Evolutionary conservation across 1,284 basidiomycete genomes (phyloP).

Genomic region (Pascua guehoae): DNA sequence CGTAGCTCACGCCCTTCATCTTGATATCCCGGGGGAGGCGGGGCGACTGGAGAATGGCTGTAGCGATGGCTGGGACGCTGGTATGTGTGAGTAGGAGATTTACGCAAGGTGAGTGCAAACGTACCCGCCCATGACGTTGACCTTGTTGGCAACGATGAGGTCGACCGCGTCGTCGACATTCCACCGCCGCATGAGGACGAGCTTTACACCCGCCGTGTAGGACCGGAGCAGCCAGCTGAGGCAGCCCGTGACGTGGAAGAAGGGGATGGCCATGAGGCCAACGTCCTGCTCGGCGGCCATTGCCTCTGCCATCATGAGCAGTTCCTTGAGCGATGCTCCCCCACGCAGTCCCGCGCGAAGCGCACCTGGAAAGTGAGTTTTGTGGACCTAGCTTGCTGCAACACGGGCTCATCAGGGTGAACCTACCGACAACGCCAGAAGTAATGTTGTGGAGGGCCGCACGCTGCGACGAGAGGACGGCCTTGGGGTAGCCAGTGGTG

Average conservation of each 20-base stretch:
- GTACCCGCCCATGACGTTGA: conserved; percentile 40
- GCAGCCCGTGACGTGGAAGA: conserved; percentile 46
- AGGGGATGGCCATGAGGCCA: conserved; percentile 35
- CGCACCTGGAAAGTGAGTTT: conserved; percentile 16
- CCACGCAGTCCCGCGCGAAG: not conserved
- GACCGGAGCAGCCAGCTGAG: conserved; percentile 37
- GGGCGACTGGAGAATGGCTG: conserved; percentile 32
- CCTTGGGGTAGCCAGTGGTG: conserved; percentile 30
- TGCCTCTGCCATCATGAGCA: not conserved
- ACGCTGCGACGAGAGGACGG: conserved; percentile 38
- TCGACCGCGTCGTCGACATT: conserved; percentile 30
- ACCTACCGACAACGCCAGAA: conserved; percentile 1
- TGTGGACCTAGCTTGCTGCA: conserved; percentile 40
- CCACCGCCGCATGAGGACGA: conserved; percentile 40
- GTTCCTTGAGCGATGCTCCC: conserved; percentile 29
- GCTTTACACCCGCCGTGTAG: conserved; percentile 33
- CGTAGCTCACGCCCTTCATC: conserved; percentile 39
- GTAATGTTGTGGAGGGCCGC: conserved; percentile 12
- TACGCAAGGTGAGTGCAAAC: not conserved
- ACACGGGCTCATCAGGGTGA: too few species aligned
- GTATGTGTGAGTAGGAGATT: conserved; percentile 1
- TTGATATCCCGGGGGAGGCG: conserved; percentile 21
- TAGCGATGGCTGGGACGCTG: conserved; percentile 39
- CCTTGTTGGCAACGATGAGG: conserved; percentile 29
- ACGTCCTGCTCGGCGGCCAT: not conserved